phyloP scores from a whole-genome alignment of 495 filamentous ascomycete species.

The Astrothelium macrocarpum region DNA sequence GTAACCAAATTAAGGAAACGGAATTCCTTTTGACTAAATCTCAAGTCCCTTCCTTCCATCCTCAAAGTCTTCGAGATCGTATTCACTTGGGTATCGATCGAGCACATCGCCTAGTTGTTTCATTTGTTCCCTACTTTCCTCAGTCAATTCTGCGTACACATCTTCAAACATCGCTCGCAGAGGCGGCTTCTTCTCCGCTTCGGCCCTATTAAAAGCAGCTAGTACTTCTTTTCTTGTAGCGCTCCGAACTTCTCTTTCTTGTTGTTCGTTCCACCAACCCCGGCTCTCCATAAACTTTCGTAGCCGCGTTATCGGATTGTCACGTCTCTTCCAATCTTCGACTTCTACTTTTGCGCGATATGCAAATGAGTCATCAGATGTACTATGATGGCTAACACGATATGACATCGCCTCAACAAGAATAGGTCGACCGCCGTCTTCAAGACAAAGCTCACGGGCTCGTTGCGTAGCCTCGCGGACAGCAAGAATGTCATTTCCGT shows the following conservation, averaged over 20 bases:
- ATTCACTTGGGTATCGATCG: slow-evolving; percentile 85
- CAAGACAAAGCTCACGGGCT: slow-evolving; percentile 66
- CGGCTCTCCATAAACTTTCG: slow-evolving; percentile 85
- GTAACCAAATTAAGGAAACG: no score
- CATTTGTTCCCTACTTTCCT: slow-evolving; percentile 73
- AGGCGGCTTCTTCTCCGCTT: slow-evolving; percentile 80
- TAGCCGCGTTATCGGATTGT: slow-evolving; percentile 86
- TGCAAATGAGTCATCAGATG: slow-evolving; percentile 92
- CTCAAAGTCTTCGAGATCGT: slow-evolving; percentile 72
- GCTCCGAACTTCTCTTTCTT: slow-evolving; percentile 63
- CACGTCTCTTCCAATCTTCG: slow-evolving; percentile 93
- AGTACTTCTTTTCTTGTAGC: slow-evolving; percentile 62
- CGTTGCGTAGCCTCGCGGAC: slow-evolving; percentile 74
- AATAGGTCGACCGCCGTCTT: slow-evolving; percentile 68
- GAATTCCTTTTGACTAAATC: background rate
- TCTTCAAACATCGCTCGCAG: slow-evolving; percentile 73
- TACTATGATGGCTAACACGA: slow-evolving; percentile 93
- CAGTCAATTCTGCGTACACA: slow-evolving; percentile 78
- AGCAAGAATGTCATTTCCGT: slow-evolving; percentile 95
- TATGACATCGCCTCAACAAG: slow-evolving; percentile 97
- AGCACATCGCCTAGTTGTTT: slow-evolving; percentile 63
- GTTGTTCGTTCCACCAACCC: slow-evolving; percentile 72
- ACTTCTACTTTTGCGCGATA: slow-evolving; percentile 92
- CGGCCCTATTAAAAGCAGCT: slow-evolving; percentile 70
- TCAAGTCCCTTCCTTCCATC: slow-evolving; percentile 59